Base-by-base conservation (phyloP, 495 filamentous ascomycete genomes). In the Talaromyces liani region DNA sequence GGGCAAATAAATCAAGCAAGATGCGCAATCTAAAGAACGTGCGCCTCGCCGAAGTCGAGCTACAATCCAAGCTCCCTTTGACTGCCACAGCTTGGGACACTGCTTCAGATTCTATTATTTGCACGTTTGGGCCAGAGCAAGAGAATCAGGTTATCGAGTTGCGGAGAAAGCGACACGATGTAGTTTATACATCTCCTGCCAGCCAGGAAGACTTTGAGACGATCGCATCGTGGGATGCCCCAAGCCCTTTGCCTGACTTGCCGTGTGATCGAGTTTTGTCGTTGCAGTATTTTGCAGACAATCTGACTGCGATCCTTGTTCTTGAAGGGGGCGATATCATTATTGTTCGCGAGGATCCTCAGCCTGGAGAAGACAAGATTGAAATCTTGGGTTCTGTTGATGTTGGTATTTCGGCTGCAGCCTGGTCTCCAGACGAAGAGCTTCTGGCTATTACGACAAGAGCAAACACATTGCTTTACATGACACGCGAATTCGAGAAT, bases 381-480 rank as follows among this genome's bases (percentile, higher is more conserved):
- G 94, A 97, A 72, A 98, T 97, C 65, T 81, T 97, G 67, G 94
- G 95, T 65, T 95, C 92, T 33, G 87, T 98, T 25, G 91, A 95
- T 74, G 90, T 89, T 53, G 94, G 92, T 41, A 95, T 98, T 69
- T 86, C 87, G 9, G 91, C 90, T 14, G 93, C 92, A 47, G 85
- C 85, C 64, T 98, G 94, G 94, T 96, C 94, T 14, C 93, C 94
- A 20, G 93, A 98, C 69, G 93, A 95, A 68, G 93, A 97, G 71
- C 79, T 97, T 36, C 74, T 98, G 34, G 89, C 89, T 59, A 86
- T 98, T 56, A 85, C 83, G 27, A 97, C 94, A 4, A 83, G 84
- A 63, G 89, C 88, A 53, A 82, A 84, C 63, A 96, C 92, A 4
- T 79, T 95, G 39, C 75, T 97, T 60, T 91, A 96, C 67, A 97